Evolutionary conservation across 2,329 filamentous ascomycete species (phyloP), one percentile per base, ranked within the genome.

Genomic region (Basipetospora sp.): DNA sequence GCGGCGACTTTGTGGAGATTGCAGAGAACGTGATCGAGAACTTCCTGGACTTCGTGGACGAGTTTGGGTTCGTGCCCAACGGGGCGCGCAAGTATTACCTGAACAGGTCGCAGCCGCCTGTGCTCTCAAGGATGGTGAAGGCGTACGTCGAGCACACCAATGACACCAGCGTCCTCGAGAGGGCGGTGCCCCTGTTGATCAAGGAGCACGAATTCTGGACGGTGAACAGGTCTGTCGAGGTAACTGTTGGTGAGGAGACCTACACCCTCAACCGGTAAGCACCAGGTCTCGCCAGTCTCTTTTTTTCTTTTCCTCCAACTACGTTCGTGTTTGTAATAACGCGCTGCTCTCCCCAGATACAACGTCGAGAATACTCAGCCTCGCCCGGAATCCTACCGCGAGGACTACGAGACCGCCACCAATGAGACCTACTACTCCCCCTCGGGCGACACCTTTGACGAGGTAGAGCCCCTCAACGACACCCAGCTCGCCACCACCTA

Each of bases 1-100:
- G 72, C 13, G 77, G 76, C 27, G 66, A 67, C 31, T 80, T 79
- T 43, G 67, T 68, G 5, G 54, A 70, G 25, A 77, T 80, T 42
- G 69, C 75, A 4, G 65, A 64, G 49, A 78, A 80, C 53, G 77
- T 73, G 20, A 77, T 80, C 43, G 74, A 80, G 48, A 81, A 81
- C 50, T 80, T 80, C 46, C 56, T 80, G 9, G 77, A 80, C 46
- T 62, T 80, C 27, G 65, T 81, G 4, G 73, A 80, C 9, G 53
- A 64, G 8, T 74, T 70, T 45, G 76, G 76, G 9, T 78, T 80
- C 48, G 65, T 80, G 4, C 77, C 77, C 27, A 81, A 81, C 42
- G 77, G 76, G 6, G 74, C 72, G n/a, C 62, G 77, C 11, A 48
- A 71, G 18, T 80, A 81, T 58, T 81, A 80, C 45, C 61, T 78